Evolutionary conservation across 352 stramenopile genomes (phyloP).

Genomic region (Pythium vanterpoolii): DNA sequence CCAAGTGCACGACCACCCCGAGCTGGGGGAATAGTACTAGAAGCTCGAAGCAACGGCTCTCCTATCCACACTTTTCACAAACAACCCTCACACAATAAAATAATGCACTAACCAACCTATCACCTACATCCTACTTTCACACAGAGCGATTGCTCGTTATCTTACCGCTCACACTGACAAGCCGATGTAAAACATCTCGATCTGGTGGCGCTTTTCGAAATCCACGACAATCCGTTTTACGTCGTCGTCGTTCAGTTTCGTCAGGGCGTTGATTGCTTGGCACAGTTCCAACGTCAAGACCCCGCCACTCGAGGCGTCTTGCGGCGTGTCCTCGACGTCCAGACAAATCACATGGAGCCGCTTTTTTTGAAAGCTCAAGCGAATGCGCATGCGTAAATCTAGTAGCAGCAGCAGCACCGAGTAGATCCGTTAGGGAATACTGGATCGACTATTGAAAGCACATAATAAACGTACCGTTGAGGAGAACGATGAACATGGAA

Average conservation of each 20-base stretch:
- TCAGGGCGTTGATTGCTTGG: conserved; percentile 16
- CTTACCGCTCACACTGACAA: conserved; percentile 16
- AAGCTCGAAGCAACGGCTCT: background rate
- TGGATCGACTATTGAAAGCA: background rate
- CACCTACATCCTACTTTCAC: background rate
- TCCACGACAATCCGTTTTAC: conserved; percentile 20
- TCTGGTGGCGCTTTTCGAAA: conserved; percentile 19
- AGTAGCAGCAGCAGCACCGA: too few species aligned
- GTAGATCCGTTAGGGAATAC: background rate
- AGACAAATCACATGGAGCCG: conserved; percentile 53
- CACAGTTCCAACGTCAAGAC: conserved; percentile 38
- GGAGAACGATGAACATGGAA: conserved; percentile 18
- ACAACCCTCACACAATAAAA: too few species aligned
- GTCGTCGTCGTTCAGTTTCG: conserved; percentile 7
- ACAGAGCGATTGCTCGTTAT: background rate
- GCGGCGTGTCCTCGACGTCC: conserved; percentile 42
- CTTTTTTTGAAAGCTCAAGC: conserved; percentile 22
- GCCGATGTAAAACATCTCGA: conserved; percentile 27
- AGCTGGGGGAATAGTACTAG: conserved; percentile 14
- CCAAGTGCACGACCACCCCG: conserved; percentile 23
- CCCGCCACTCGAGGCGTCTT: conserved; percentile 35
- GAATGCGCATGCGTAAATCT: conserved; percentile 25
- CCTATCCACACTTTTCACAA: conserved; percentile 1
- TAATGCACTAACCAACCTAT: background rate
- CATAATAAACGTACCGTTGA: conserved; percentile 15